Evolutionary conservation across 805 yeast species (phyloP), one percentile per base, ranked within the genome.

Genomic region (Pichia occidentalis): DNA sequence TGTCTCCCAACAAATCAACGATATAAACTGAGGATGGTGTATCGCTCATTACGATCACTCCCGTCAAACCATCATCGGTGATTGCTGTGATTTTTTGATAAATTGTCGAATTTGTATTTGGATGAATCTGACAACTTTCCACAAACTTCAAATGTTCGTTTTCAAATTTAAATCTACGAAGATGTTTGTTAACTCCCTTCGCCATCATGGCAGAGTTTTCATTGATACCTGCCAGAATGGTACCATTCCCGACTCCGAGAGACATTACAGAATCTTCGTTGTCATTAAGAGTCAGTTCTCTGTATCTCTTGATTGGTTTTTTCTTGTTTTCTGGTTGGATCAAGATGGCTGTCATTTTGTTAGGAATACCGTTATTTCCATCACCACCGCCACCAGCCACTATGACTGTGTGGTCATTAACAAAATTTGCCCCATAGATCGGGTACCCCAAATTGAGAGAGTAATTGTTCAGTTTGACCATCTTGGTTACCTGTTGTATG

Each of bases 301-400:
- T 63, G 50, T 69, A 77, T 45, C 77, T 67, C 49, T 75, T 80
- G 38, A 81, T 59, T 10, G 62, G 61, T 56, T 58, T 57, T 35
- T 68, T 65, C 56, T 60, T 55, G 39, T 69, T 68, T 24, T 66
- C 66, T 37, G 80, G 75, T 50, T 75, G 71, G 32, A 83, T 66
- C 32, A 72, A 60, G 29, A 82, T 57, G 2, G 81, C 80, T 4
- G 87, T 76, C 45, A 90, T 64, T 56, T 83, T 85, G 60, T 90
- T 90, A 28, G 88, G 83, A 39, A 86, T 77, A 22, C 95, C 96
- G 52, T 85, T 81, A 52, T 78, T 79, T 8, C 95, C 95, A 57
- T 85, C 95, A 19, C 97, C 97, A 22, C 97, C 97, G 31, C 98
- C 98, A 29, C 98, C 98, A 3, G 86, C 77, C 21, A 81, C 81